Base-by-base conservation (phyloP, 1,284 basidiomycete genomes). In the Malassezia sp. region DNA sequence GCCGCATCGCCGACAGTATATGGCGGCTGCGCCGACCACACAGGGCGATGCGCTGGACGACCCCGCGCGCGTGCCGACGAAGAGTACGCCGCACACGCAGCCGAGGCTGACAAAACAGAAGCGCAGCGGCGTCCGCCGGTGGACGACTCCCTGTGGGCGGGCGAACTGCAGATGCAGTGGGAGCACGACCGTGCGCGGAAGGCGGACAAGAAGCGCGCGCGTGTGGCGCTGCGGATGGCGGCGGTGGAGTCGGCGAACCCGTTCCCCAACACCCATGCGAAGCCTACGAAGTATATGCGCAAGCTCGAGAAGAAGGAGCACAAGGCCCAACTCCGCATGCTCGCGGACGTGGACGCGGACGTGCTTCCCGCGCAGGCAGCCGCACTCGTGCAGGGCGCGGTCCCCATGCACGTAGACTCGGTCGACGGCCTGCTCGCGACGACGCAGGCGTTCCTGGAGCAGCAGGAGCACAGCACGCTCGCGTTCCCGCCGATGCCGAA, bases 121-220 rank as follows among this genome's bases (percentile, higher is more conserved):
- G 4, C 34, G 4, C 15, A 24, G 8, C n/a, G 14, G 42, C 10
- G 6, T 27, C 42, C 42, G 12, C 5, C 15, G 2, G 30, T 30
- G 14, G 12, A 30, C 18, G 38, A 72, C 30, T 75, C 76, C 51
- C 57, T 72, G 12, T 71, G 87, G 38, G 79, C 83, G 0, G 67
- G 74, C 2, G 77, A 81, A 8, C 75, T 93, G 1, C 76, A 76
- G 50, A 77, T 72, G 0, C 82, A 82, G 54, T 55, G 57, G 28
- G 54, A 56, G 17, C 57, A 51, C 15, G 56, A 56, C 34, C 56
- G 57, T 10, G 48, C 53, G 4, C 55, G 53, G 33, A 63, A 63
- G 8, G 48, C 52, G 14, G 49, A 45, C 34, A 57, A 59, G 42
- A 60, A 49, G 44, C 43, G 55, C 31, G 49, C 53, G 42, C 56